Evolutionary conservation across 2,329 filamentous ascomycete genomes (phyloP).

Genomic region (Coniochaeta hoffmannii): DNA sequence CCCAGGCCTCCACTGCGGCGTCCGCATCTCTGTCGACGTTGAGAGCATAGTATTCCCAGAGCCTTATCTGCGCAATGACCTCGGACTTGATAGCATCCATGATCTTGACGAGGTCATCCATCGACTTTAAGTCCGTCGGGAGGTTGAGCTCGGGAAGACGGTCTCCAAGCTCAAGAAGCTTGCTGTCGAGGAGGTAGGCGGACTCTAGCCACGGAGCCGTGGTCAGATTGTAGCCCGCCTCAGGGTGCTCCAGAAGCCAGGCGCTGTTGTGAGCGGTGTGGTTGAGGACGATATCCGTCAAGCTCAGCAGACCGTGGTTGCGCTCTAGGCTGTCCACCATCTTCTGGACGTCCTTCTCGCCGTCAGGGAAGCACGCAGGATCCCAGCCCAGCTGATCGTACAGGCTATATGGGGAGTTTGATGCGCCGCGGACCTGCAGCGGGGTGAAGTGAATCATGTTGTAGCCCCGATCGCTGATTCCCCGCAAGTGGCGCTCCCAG

Average conservation of each 20-base stretch:
- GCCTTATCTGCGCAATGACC: slow-evolving; percentile 66
- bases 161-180: slow-evolving; percentile 67
- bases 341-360: slow-evolving; percentile 71
- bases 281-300: slow-evolving; percentile 97
- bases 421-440: slow-evolving; percentile 77
- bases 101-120: slow-evolving; percentile 68
- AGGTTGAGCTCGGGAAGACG: slow-evolving; percentile 65
- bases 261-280: slow-evolving; percentile 94
- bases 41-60: slow-evolving; percentile 92
- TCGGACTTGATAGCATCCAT: slow-evolving; percentile 80
- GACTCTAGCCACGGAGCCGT: slow-evolving; percentile 75
- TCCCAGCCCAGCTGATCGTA: slow-evolving; percentile 91
- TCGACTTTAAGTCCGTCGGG: slow-evolving; percentile 63
- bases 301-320: slow-evolving; percentile 73
- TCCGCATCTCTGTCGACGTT: slow-evolving; percentile 68
- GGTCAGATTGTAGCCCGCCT: slow-evolving; percentile 87
- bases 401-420: slow-evolving; percentile 95
- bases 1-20: slow-evolving; percentile 66
- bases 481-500: slow-evolving; percentile 82
- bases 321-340: slow-evolving; percentile 77
- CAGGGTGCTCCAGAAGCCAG: slow-evolving; percentile 91
- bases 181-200: slow-evolving; percentile 54
- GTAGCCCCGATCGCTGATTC: slow-evolving; percentile 87
- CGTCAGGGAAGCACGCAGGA: slow-evolving; percentile 69
- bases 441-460: slow-evolving; percentile 99